Evolutionary conservation across 83 land plant genomes (phyloP).

Genomic region (Picea abies): DNA sequence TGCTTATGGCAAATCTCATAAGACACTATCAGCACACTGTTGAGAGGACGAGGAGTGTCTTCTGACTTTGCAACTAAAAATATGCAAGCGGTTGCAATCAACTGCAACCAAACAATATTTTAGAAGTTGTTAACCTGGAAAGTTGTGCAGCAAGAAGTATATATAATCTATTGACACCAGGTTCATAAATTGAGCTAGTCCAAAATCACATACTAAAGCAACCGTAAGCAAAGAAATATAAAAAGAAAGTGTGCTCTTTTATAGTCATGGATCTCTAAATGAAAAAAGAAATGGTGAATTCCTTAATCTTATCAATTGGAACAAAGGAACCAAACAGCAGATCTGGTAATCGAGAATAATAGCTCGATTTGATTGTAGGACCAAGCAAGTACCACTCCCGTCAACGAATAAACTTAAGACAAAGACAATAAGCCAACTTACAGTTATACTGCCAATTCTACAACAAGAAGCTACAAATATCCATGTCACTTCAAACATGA

Average conservation of each 20-base stretch:
- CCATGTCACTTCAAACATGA: too few species aligned
- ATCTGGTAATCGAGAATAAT: too few species aligned
- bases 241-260: not conserved
- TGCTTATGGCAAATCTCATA: constrained; percentile 28
- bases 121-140: not conserved
- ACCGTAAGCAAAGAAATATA: not conserved
- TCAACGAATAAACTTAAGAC: too few species aligned
- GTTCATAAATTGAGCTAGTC: not conserved
- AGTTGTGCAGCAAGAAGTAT: not conserved
- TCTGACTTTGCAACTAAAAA: constrained; percentile 32
- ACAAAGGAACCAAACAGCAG: too few species aligned
- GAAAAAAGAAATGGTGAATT: too few species aligned
- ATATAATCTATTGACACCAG: not conserved
- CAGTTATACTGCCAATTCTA: not conserved
- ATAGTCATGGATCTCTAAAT: not conserved
- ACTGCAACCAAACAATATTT: constrained; percentile 11
- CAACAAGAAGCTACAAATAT: not conserved
- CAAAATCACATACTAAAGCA: not conserved
- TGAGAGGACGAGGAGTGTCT: constrained; percentile 28
- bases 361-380: not conserved
- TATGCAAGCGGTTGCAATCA: constrained; percentile 26
- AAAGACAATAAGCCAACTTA: not conserved
- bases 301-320: too few species aligned
- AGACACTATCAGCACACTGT: constrained; percentile 22
- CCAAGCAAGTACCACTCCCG: not conserved